Percentiles rank a stretch among this genome's conserved stretches.
These are phyloP conservation scores for Mediolabrus comicus DNA, from an alignment of 108 stramenopile genomes.

Conservation along the genomic window DNA sequence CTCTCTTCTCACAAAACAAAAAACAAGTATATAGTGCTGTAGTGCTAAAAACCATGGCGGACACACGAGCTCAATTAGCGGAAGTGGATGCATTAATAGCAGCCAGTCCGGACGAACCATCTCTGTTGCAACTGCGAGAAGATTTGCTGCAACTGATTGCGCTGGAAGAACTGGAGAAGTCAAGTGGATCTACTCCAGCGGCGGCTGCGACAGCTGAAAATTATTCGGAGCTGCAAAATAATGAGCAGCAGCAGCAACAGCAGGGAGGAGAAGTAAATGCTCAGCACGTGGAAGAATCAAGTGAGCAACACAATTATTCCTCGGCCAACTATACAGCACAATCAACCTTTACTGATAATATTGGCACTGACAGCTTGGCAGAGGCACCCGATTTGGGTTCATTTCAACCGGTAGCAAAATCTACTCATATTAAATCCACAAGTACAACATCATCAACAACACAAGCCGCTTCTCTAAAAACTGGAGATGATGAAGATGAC, in stretches of 20 bases:
- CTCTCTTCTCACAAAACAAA: too few species aligned
- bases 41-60: conserved; percentile 23
- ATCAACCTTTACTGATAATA: conserved; percentile 27
- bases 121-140: conserved; percentile 57
- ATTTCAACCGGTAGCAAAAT: conserved; percentile 26
- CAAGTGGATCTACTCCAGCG: conserved; percentile 13
- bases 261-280: not conserved
- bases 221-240: not conserved
- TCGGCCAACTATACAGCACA: conserved; percentile 27
- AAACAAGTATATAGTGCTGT: too few species aligned
- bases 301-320: not conserved
- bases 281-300: not conserved
- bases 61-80: conserved; percentile 54
- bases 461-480: conserved; percentile 7
- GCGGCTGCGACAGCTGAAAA: not conserved
- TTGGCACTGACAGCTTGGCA: conserved; percentile 5
- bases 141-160: conserved; percentile 77
- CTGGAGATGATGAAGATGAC: not conserved
- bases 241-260: not conserved
- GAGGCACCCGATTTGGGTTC: conserved; percentile 42
- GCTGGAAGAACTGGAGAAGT: conserved; percentile 30
- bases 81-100: conserved; percentile 64
- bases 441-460: not conserved
- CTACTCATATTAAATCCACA: not conserved
- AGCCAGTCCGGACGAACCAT: conserved; percentile 64